Percentiles rank a stretch among this genome's conserved stretches.
Conservation (phyloP, 2,329 filamentous ascomycete genomes). For the Colletotrichum eremochloae region DNA sequence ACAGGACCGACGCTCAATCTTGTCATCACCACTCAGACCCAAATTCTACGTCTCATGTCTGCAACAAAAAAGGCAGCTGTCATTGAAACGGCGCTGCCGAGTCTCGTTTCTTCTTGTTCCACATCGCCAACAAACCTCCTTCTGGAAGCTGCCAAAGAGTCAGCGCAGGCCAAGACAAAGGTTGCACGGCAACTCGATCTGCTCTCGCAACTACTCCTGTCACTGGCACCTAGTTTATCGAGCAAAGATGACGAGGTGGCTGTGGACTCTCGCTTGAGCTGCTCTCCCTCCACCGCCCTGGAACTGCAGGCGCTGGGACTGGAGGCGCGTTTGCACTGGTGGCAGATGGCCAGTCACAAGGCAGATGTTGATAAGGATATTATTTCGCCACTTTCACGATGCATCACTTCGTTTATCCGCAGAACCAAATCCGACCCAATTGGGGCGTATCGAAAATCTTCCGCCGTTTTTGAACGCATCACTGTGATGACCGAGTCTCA, state of each 20-base stretch:
- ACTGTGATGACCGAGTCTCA: conserved; percentile 52
- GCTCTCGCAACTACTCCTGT: conserved; percentile 74
- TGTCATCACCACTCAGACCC: conserved; percentile 74
- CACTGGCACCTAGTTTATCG: conserved; percentile 76
- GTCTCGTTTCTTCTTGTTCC: conserved; percentile 64
- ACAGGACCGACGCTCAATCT: conserved; percentile 63
- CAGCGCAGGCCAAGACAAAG: conserved; percentile 66
- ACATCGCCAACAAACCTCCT: conserved; percentile 73
- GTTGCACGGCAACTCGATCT: conserved; percentile 75
- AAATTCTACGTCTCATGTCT: conserved; percentile 74
- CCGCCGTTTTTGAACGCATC: conserved; percentile 52
- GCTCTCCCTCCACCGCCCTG: conserved; percentile 70
- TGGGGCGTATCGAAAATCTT: conserved; percentile 57
- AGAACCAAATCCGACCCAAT: conserved; percentile 56
- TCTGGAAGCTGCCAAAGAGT: conserved; percentile 57
- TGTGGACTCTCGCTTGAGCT: conserved; percentile 65
- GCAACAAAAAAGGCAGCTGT: conserved; percentile 70
- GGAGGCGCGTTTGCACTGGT: conserved; percentile 72
- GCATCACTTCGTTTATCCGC: conserved; percentile 71
- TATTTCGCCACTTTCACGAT: conserved; percentile 74
- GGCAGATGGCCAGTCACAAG: conserved; percentile 71
- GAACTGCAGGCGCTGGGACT: conserved; percentile 75
- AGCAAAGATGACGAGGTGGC: conserved; percentile 71
- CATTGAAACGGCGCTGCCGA: conserved; percentile 69
- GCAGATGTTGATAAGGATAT: conserved; percentile 74